A percentile compares a stretch with the other conserved stretches of the same genome.
Conservation (phyloP, 768 basidiomycete species). For the Pisolithus orientalis region DNA sequence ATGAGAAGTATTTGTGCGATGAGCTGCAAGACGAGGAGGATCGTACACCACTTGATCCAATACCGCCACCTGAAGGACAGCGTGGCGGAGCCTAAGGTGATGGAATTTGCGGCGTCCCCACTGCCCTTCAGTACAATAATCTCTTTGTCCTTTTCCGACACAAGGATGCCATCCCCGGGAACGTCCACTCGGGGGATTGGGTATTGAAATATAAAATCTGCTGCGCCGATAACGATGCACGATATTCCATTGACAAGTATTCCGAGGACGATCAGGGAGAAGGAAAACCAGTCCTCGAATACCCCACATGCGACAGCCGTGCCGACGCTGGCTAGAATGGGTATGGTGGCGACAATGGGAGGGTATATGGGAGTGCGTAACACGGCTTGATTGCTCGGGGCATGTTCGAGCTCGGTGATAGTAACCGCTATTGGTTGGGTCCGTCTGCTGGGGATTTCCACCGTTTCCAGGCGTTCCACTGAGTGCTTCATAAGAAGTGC, state of each 20-base stretch:
- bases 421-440: constrained; percentile 11
- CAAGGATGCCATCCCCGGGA: constrained; percentile 26
- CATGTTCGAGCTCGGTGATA: constrained; percentile 10
- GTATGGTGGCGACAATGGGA: constrained; percentile 15
- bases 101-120: constrained; percentile 20
- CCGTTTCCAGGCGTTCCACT: constrained; percentile 10
- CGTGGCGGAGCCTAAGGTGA: constrained; percentile 23
- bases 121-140: constrained; percentile 24
- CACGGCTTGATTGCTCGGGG: constrained; percentile 4
- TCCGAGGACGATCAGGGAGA: constrained; percentile 25
- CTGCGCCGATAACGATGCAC: constrained; percentile 20
- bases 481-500: constrained; percentile 13
- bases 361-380: constrained; percentile 4
- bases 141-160: constrained; percentile 11
- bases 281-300: constrained; percentile 25
- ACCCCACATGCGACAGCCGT: constrained; percentile 19
- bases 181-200: constrained; percentile 6
- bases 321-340: constrained; percentile 19
- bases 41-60: constrained; percentile 17
- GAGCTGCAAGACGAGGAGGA: constrained; percentile 24
- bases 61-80: constrained; percentile 10
- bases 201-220: constrained; percentile 13
- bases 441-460: constrained; percentile 6
- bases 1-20: constrained; percentile 26
- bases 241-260: constrained; percentile 25